Percentiles rank a stretch among this genome's conserved stretches.
phyloP scores from a whole-genome alignment of 2,329 filamentous ascomycete genomes.

The Phyllachora maydis region DNA sequence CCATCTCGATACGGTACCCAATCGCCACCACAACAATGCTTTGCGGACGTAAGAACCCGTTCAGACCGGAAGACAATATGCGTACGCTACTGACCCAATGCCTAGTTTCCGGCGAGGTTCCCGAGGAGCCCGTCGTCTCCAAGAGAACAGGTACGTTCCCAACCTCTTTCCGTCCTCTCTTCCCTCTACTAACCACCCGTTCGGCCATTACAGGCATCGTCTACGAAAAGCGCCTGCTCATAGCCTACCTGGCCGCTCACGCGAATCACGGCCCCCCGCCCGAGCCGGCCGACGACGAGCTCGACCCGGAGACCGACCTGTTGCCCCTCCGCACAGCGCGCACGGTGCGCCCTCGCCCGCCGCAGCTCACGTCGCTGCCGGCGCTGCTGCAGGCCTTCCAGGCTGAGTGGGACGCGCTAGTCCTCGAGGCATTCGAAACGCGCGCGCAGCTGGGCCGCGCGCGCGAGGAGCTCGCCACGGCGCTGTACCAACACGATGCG shows the following conservation, averaged over 20 bases:
- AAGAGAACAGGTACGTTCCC: constrained; percentile 63
- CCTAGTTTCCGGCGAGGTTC: constrained; percentile 85
- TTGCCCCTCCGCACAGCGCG: constrained; percentile 69
- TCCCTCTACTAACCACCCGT: constrained; percentile 4
- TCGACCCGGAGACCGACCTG: constrained; percentile 66
- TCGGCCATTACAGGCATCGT: constrained; percentile 54
- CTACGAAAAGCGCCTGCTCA: constrained; percentile 88
- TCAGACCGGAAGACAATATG: not conserved
- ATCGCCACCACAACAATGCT: constrained; percentile 12
- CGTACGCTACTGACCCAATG: constrained; percentile 1
- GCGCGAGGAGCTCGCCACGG: constrained; percentile 79
- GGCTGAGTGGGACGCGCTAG: constrained; percentile 92
- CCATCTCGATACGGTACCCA: no score
- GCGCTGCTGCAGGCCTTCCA: constrained; percentile 88
- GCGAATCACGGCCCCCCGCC: constrained; percentile 28
- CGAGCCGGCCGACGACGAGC: constrained; percentile 76
- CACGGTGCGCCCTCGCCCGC: constrained; percentile 73
- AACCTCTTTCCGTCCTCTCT: constrained; percentile 2
- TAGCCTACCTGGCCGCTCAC: constrained; percentile 84
- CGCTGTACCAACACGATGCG: constrained; percentile 92
- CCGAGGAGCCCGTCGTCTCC: constrained; percentile 85
- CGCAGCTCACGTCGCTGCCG: constrained; percentile 87
- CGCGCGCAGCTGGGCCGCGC: constrained; percentile 80
- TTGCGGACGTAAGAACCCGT: constrained; percentile 9
- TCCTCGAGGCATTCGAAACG: constrained; percentile 78